Percentiles rank a stretch among this genome's conserved stretches.
Conservation (phyloP, 352 stramenopile species). For the Globisporangium lucens region DNA sequence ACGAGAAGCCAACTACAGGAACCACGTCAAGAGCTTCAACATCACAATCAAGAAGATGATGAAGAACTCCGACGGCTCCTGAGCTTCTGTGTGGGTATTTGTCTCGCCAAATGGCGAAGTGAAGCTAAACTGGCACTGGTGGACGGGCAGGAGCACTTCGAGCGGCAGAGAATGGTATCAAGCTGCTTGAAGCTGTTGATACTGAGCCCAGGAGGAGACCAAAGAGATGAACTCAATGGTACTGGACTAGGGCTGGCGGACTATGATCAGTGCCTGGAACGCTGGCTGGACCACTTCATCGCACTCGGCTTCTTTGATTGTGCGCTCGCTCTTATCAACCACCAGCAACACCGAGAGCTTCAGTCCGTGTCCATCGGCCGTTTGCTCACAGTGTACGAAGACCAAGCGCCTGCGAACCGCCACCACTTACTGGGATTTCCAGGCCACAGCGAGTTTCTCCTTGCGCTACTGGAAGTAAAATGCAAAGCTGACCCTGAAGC, state of each 20-base stretch:
- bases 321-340: slow-evolving; percentile 24
- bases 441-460: neutral
- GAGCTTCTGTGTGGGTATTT: neutral
- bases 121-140: neutral
- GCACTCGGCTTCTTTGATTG: slow-evolving; percentile 24
- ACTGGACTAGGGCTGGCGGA: neutral
- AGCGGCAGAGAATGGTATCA: neutral
- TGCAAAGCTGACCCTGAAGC: neutral
- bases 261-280: neutral
- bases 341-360: too few species aligned
- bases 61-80: slow-evolving; percentile 1
- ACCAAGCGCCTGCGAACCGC: slow-evolving; percentile 6
- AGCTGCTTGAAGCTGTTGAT: neutral
- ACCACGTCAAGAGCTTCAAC: too few species aligned
- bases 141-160: neutral
- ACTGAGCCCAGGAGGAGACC: neutral
- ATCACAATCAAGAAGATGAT: neutral
- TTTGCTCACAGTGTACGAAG: slow-evolving; percentile 19
- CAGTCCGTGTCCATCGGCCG: slow-evolving; percentile 19
- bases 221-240: neutral
- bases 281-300: slow-evolving; percentile 24
- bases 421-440: neutral
- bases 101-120: neutral
- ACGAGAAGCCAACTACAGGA: neutral
- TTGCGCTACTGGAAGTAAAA: slow-evolving; percentile 2